Evolutionary conservation across 805 yeast genomes (phyloP).

Genomic region (Candida tallmaniae): DNA sequence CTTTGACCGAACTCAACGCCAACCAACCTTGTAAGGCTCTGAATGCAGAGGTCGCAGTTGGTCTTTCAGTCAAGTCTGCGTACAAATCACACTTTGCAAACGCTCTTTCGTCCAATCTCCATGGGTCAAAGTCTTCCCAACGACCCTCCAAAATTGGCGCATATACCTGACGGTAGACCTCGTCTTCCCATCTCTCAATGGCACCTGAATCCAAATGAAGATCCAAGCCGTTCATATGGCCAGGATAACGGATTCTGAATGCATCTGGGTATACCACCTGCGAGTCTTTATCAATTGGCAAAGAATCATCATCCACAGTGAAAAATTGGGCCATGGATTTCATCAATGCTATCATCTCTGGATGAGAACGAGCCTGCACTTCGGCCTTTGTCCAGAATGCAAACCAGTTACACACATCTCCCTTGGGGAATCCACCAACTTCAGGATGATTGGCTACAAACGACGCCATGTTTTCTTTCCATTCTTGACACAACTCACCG

Average conservation of each 20-base stretch:
- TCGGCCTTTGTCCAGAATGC: conserved; percentile 39
- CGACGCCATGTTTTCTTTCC: conserved; percentile 16
- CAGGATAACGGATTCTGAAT: conserved; percentile 37
- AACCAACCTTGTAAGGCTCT: conserved; percentile 45
- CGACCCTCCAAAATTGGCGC: conserved; percentile 28
- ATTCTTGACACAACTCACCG: conserved; percentile 16
- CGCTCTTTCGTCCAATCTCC: conserved; percentile 26
- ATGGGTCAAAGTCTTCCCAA: conserved; percentile 41
- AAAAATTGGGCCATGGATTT: conserved; percentile 24
- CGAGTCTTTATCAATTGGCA: conserved; percentile 21
- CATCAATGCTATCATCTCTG: conserved; percentile 21
- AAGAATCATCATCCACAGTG: conserved; percentile 23
- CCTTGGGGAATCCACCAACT: conserved; percentile 22
- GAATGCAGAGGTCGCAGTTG: conserved; percentile 19
- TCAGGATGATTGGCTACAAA: conserved; percentile 24
- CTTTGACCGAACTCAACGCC: conserved; percentile 28
- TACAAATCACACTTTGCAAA: conserved; percentile 28
- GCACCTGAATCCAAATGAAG: conserved; percentile 42
- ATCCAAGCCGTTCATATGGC: conserved; percentile 27
- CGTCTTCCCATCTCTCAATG: conserved; percentile 43
- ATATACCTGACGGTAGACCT: conserved; percentile 28
- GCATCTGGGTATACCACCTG: conserved; percentile 40
- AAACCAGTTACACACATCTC: conserved; percentile 22
- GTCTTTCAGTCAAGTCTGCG: conserved; percentile 11
- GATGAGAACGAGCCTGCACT: conserved; percentile 35